These are phyloP conservation scores for Eutypa lata DNA, from an alignment of 2,329 filamentous ascomycete species.

Conservation along the genomic window DNA sequence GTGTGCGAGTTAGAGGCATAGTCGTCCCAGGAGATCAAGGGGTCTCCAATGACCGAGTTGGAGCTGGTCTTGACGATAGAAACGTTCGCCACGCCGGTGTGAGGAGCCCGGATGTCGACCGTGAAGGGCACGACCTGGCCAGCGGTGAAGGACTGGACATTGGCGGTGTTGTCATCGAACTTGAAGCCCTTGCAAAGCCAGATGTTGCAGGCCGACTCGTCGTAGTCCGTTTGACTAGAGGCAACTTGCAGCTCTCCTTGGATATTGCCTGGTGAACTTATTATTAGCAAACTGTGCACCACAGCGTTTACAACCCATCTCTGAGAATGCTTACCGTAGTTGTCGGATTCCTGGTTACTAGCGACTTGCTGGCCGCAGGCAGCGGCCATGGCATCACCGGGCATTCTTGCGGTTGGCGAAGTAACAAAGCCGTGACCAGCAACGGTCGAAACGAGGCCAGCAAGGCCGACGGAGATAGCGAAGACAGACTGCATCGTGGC, in stretches of 20 bases:
- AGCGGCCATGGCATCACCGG: conserved; percentile 47
- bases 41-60: conserved; percentile 45
- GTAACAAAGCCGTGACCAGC: conserved; percentile 52
- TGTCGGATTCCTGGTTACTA: conserved; percentile 50
- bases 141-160: conserved; percentile 49
- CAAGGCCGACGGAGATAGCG: conserved; percentile 11
- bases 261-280: conserved; percentile 36
- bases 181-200: conserved; percentile 59
- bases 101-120: conserved; percentile 48
- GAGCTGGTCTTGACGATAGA: conserved; percentile 47
- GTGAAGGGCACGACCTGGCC: conserved; percentile 42
- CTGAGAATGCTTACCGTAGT: conserved; percentile 35
- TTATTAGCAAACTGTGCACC: not conserved
- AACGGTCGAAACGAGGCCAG: conserved; percentile 39
- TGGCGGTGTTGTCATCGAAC: conserved; percentile 50
- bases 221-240: conserved; percentile 44
- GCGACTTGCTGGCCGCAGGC: conserved; percentile 54
- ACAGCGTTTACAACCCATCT: not conserved
- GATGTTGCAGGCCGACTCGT: conserved; percentile 44
- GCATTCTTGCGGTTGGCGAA: conserved; percentile 44
- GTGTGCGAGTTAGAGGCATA: conserved; percentile 47
- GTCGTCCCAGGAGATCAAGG: conserved; percentile 43
- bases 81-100: conserved; percentile 54
- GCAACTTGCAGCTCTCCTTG: conserved; percentile 52
- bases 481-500: conserved; percentile 14